Evolutionary conservation across 2,329 filamentous ascomycete species (phyloP).

Genomic region (Cryphonectria radicalis): DNA sequence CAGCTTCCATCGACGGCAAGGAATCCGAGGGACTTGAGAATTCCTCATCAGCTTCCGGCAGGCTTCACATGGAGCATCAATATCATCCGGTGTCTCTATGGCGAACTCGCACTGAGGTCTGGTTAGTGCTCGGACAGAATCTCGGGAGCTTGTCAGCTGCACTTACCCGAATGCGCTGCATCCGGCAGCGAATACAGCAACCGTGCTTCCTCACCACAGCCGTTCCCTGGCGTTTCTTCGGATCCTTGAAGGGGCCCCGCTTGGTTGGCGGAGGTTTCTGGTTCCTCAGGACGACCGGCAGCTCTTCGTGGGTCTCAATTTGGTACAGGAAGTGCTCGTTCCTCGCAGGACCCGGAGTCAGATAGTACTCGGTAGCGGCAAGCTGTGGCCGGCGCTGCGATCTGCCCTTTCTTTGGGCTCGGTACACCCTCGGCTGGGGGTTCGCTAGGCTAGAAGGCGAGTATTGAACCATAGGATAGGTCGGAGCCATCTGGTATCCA

Average conservation of each 20-base stretch:
- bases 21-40: conserved; percentile 57
- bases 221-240: conserved; percentile 55
- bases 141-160: neutral
- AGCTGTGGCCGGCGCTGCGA: conserved; percentile 13
- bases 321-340: conserved; percentile 21
- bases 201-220: conserved; percentile 62
- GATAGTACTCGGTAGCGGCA: conserved; percentile 13
- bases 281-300: conserved; percentile 36
- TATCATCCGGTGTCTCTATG: conserved; percentile 42
- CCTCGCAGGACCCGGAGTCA: conserved; percentile 16
- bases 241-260: conserved; percentile 60
- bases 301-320: conserved; percentile 24
- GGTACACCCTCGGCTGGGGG: conserved; percentile 3
- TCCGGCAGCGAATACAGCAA: conserved; percentile 63
- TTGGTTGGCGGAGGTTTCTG: conserved; percentile 44
- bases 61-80: conserved; percentile 54
- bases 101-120: conserved; percentile 57
- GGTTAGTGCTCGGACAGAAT: conserved; percentile 6
- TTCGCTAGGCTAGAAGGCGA: neutral
- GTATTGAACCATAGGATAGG: conserved; percentile 2
- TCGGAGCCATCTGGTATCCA: neutral
- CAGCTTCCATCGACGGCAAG: conserved; percentile 65
- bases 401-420: neutral
- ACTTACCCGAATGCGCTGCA: conserved; percentile 65
- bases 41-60: conserved; percentile 55